Evolutionary conservation across 768 basidiomycete species (phyloP), one percentile per base, ranked within the genome.

Genomic region (Tricholoma sp.): DNA sequence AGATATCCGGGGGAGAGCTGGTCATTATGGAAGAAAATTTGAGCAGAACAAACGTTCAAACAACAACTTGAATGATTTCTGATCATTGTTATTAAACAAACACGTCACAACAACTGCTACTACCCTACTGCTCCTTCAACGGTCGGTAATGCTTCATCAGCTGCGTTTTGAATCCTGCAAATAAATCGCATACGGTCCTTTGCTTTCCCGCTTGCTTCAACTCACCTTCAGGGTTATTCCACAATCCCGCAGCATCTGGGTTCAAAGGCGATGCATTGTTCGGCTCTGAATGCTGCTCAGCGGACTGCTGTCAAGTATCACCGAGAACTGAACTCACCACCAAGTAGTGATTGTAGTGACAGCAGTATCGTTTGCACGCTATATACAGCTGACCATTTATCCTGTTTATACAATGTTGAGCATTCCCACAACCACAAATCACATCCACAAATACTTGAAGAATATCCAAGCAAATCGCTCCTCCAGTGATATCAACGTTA

Each of bases 331-430:
- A 31, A 72, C 83, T 32, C 63, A 92, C 92, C 92, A 63, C 93
- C 93, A 48, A 96, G 79, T 36, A 96, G 74, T 9, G 89, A 91
- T 66, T 96, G 94, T 55, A 96, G 70, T 11, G 93, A 94, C 8
- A 95, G 74, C 17, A 96, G 80, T 41, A 96, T 89, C 0, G 91
- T 94, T 61, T 93, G 90, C 34, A 94, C 93, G 57, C 89, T 91
- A 70, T 95, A 93, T 1, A 94, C 88, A 6, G 94, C 92, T 3
- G 90, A 91, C 94, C 93, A 95, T 66, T 94, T 91, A 71, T 94
- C 91, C 89, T 92, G 59, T n/a, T 41, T 32, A 41, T 49, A 50
- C 15, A 11, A 15, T n/a, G 29, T 49, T 49, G 3, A 49, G 47
- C 31, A 8, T 15, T 48, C 29, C 50, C 29, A 24, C 32, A 50